phyloP scores from a whole-genome alignment of 352 stramenopile genomes.

The Paralagenidium karlingii region DNA sequence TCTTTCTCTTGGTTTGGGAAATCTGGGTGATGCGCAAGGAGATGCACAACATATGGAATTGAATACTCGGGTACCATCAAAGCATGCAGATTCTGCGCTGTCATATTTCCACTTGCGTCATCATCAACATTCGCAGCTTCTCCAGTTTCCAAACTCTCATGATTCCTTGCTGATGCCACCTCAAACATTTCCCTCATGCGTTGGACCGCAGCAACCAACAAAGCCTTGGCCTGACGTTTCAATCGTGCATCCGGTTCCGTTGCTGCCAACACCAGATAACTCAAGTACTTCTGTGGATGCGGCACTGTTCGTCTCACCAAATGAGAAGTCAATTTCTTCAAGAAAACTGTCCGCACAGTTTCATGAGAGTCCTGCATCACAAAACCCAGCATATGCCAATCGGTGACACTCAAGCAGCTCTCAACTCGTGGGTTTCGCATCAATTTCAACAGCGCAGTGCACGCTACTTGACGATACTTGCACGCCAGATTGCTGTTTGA shows the following conservation, averaged over 20 bases:
- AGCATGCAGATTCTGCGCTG: constrained; percentile 14
- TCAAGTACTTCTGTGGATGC: constrained; percentile 72
- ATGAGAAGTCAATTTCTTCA: constrained; percentile 62
- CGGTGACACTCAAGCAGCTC: constrained; percentile 21
- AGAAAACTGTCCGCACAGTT: constrained; percentile 50
- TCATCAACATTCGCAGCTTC: constrained; percentile 3
- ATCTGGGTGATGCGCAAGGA: constrained; percentile 63
- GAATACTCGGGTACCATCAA: constrained; percentile 77
- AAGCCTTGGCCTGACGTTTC: constrained; percentile 35
- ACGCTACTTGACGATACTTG: constrained; percentile 33
- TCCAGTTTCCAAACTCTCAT: too few relatives aligned
- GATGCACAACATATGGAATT: constrained; percentile 69
- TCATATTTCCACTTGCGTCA: constrained; percentile 6
- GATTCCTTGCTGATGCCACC: constrained; percentile 20
- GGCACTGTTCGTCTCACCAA: constrained; percentile 47
- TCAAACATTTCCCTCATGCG: constrained; percentile 73
- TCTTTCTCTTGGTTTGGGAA: constrained; percentile 16
- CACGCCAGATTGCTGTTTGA: constrained; percentile 18
- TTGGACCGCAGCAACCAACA: constrained; percentile 45
- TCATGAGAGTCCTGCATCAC: constrained; percentile 62
- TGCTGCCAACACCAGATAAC: constrained; percentile 52
- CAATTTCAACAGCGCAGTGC: constrained; percentile 48
- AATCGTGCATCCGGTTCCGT: constrained; percentile 28
- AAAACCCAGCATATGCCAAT: constrained; percentile 74
- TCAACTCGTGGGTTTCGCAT: constrained; percentile 45